Evolutionary conservation across 192 early-diverging fungal species (phyloP).

Genomic region (Coemansia sp.): DNA sequence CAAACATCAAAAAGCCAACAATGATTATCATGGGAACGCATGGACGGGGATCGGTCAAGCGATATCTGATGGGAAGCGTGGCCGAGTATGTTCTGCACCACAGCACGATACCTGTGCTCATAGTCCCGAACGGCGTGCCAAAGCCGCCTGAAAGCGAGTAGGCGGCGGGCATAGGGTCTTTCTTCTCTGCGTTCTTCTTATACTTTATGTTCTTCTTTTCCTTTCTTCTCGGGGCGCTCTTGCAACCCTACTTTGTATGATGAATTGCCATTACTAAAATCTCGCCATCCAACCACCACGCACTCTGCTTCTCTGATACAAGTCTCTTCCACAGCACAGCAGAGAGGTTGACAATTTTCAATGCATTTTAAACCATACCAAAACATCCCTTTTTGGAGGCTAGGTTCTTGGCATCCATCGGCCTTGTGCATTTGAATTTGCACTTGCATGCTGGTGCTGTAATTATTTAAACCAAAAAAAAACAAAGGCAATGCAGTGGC

Average conservation of each 20-base stretch:
- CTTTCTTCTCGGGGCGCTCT: not conserved
- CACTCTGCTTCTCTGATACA: not conserved
- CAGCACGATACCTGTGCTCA: constrained; percentile 65
- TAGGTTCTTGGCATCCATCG: not conserved
- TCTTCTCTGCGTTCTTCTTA: not conserved
- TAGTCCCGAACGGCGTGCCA: constrained; percentile 58
- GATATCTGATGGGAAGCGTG: constrained; percentile 67
- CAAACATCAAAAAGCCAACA: constrained; percentile 58
- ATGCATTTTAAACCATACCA: not conserved
- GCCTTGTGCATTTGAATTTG: not conserved
- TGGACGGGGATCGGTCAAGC: constrained; percentile 65
- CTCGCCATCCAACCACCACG: not conserved
- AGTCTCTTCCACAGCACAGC: not conserved
- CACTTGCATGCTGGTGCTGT: not conserved
- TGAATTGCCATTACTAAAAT: not conserved
- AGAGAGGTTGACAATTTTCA: not conserved
- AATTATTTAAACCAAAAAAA: not conserved
- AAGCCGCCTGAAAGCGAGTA: constrained; percentile 25
- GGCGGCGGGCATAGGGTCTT: not conserved
- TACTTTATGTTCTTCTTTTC: not conserved
- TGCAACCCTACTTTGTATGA: constrained; percentile 2
- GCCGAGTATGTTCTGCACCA: constrained; percentile 70
- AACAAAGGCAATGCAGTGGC: not conserved
- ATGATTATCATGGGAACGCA: constrained; percentile 72
- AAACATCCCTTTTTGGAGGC: not conserved